phyloP scores from a whole-genome alignment of 169 alveolate species.

The Eimeria acervulina region DNA sequence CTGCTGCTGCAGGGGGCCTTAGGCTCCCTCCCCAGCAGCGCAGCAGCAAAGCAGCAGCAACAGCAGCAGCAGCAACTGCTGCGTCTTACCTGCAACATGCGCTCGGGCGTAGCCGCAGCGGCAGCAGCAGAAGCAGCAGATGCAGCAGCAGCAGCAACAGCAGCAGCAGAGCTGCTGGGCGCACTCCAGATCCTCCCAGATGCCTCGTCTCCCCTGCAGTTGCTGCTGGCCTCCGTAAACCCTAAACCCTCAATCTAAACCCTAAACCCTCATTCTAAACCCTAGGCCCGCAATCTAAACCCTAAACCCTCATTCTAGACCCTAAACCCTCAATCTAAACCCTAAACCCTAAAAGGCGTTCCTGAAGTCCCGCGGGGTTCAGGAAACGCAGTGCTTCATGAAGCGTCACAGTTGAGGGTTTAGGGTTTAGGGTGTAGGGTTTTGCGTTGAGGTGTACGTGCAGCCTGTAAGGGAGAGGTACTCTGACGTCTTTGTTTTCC shows the following conservation, averaged over 20 bases:
- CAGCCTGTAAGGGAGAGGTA: constrained; percentile 2
- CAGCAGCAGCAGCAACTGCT: constrained; percentile 18
- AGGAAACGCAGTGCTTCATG: too few relatives aligned
- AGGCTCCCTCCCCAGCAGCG: not conserved
- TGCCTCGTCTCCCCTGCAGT: not conserved
- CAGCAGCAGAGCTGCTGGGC: not conserved
- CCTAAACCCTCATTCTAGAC: not conserved
- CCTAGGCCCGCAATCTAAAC: too few relatives aligned
- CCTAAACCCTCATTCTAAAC: too few relatives aligned
- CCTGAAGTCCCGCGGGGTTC: too few relatives aligned
- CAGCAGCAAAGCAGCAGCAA: not conserved
- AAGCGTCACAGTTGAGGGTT: not conserved
- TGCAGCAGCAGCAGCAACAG: not conserved
- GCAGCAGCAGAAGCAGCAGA: too few relatives aligned
- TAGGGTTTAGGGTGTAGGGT: not conserved
- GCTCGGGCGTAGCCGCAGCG: not conserved
- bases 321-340: not conserved
- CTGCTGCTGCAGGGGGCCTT: constrained; percentile 33
- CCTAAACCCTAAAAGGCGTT: not conserved
- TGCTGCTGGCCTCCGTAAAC: not conserved
- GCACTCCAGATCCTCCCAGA: not conserved
- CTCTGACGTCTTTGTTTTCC: not conserved
- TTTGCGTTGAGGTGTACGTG: not conserved
- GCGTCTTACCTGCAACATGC: not conserved
- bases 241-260: not conserved